A percentile compares a stretch with the other conserved stretches of the same genome.
These are phyloP conservation scores for Populus davidiana DNA, from an alignment of 345 rosid genomes.

Conservation along the genomic window DNA sequence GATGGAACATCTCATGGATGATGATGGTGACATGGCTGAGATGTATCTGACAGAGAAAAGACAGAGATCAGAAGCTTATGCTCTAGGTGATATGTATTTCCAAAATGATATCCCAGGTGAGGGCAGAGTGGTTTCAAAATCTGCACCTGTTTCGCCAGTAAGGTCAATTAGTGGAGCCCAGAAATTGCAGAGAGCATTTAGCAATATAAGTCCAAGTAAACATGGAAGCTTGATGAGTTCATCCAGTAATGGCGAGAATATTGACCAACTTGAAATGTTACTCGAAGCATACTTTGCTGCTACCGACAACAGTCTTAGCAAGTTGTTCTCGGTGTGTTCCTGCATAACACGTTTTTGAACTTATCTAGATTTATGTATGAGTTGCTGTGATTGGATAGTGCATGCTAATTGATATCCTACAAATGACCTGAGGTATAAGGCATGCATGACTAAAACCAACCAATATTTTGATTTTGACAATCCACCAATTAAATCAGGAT, in stretches of 20 bases:
- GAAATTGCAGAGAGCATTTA: slow-evolving; percentile 82
- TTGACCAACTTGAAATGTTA: slow-evolving; percentile 92
- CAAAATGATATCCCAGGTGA: slow-evolving; percentile 35
- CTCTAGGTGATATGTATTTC: slow-evolving; percentile 38
- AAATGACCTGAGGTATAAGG: neutral
- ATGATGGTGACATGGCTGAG: slow-evolving; percentile 98
- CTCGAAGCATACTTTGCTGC: slow-evolving; percentile 86
- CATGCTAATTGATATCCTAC: neutral
- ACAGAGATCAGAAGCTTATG: slow-evolving; percentile 62
- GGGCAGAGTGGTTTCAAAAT: slow-evolving; percentile 48
- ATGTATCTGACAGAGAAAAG: slow-evolving; percentile 96
- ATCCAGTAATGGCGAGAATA: slow-evolving; percentile 54
- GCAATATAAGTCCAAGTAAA: slow-evolving; percentile 62
- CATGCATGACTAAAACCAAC: neutral
- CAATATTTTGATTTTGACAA: neutral
- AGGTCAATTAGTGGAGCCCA: slow-evolving; percentile 46
- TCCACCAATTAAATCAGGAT: neutral
- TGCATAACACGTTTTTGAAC: neutral
- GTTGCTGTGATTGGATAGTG: neutral
- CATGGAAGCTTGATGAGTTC: slow-evolving; percentile 69
- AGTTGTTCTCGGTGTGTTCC: slow-evolving; percentile 61
- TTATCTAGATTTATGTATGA: neutral
- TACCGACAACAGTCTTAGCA: slow-evolving; percentile 77
- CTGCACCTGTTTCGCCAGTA: slow-evolving; percentile 87
- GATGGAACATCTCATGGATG: slow-evolving; percentile 95